Evolutionary conservation across 2,329 filamentous ascomycete genomes (phyloP), one percentile per base, ranked within the genome.

Genomic region (Fusarium praegraminearum): DNA sequence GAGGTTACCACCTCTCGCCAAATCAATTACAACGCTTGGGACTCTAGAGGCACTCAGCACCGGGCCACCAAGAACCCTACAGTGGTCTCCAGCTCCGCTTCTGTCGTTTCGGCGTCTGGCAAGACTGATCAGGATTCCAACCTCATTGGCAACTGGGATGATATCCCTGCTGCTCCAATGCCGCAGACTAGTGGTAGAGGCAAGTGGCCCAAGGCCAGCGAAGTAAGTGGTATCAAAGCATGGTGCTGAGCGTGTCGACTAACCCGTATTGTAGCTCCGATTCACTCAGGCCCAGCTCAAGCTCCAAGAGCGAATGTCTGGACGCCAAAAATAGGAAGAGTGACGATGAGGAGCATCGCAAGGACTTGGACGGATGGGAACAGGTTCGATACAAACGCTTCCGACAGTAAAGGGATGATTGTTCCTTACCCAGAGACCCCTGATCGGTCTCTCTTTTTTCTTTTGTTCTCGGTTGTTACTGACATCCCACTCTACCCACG

Each of bases 11-110:
- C 45, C 8, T 41, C 55, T 1, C 65, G 52, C 0, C 47, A 62
- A 15, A 58, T 73, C 1, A 32, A 44, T 0, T 80, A 66, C 68
- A 80, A 78, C 30, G 77, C 76, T 3, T 81, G 78, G 78, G 77
- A 78, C 12, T 20, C 71, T 1, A 56, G 40, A 7, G 79, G 79
- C 1, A 62, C 58, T 1, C 69, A 57, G 7, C 62, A 78, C 30
- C 47, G 50, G 4, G 57, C 26, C 1, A 28, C 62, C 40, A 79
- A 79, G 57, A 56, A 68, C 1, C 64, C 69, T 3, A 77, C 78
- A 0, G 46, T 65, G 5, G 45, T 50, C 22, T 76, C 75, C 2
- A 70, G 61, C 41, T 43, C 59, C 2, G 55, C 51, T 3, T 70
- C 66, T 1, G 63, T 63, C 4, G 63, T 57, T 11, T 68, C 65